phyloP scores from a whole-genome alignment of 2,329 filamentous ascomycete genomes.

The Colletotrichum aenigma region DNA sequence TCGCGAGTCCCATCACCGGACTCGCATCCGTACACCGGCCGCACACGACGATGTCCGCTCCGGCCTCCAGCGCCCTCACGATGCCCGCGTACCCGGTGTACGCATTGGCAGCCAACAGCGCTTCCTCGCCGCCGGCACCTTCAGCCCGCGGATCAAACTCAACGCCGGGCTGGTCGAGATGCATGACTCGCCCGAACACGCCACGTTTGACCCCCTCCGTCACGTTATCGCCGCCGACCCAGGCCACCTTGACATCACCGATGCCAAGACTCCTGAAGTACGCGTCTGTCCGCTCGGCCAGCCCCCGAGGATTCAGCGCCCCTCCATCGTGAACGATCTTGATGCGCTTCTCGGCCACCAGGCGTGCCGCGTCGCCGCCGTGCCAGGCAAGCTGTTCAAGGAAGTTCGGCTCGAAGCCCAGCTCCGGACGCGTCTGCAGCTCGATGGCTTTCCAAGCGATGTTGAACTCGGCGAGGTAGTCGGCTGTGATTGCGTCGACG shows the following conservation, averaged over 20 bases:
- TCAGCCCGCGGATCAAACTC: background rate
- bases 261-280: conserved; percentile 30
- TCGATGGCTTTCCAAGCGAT: conserved; percentile 48
- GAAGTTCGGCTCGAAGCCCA: conserved; percentile 41
- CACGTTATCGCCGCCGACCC: conserved; percentile 42
- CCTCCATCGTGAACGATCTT: conserved; percentile 63
- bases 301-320: conserved; percentile 54
- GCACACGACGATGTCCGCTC: conserved; percentile 53
- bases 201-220: conserved; percentile 23
- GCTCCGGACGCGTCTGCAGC: conserved; percentile 36
- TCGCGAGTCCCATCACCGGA: conserved; percentile 59
- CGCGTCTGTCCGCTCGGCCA: conserved; percentile 42
- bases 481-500: conserved; percentile 41
- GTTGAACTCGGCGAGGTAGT: conserved; percentile 51
- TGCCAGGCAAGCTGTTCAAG: conserved; percentile 45
- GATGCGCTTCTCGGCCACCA: conserved; percentile 48
- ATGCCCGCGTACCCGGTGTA: conserved; percentile 58
- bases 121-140: background rate
- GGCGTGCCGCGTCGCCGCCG: conserved; percentile 38
- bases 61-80: conserved; percentile 41
- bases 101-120: conserved; percentile 44
- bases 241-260: conserved; percentile 35
- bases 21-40: conserved; percentile 53
- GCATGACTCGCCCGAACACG: conserved; percentile 22
- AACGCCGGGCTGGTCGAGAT: conserved; percentile 19